Percentiles rank a stretch among this genome's conserved stretches.
Evolutionary conservation across 2,329 filamentous ascomycete genomes (phyloP).

Genomic region (Penicillium sclerotiorum): DNA sequence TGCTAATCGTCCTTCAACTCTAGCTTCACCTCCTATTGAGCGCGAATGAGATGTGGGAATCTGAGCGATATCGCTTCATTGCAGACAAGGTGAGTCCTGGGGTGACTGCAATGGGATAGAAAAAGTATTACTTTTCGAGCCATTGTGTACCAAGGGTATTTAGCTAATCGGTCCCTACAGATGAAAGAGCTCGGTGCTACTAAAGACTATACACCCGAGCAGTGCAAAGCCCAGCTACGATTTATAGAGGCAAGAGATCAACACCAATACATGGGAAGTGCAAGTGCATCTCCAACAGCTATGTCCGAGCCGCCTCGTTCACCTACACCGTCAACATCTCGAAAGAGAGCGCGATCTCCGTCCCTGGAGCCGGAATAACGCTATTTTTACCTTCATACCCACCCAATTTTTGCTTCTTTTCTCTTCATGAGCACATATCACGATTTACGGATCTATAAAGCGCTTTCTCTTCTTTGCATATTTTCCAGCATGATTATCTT

Average conservation of each 20-base stretch:
- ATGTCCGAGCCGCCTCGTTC: constrained; percentile 27
- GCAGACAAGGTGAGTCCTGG: constrained; percentile 39
- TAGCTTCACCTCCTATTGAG: constrained; percentile 40
- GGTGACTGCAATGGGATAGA: neutral
- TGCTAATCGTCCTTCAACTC: constrained; percentile 1
- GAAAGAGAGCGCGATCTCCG: constrained; percentile 12
- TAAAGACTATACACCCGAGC: constrained; percentile 36
- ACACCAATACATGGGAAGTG: constrained; percentile 13
- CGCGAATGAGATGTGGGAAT: constrained; percentile 42
- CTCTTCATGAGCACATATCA: neutral
- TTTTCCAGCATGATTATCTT: neutral
- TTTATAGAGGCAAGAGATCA: constrained; percentile 27
- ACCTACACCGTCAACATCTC: constrained; percentile 9
- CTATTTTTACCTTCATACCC: neutral
- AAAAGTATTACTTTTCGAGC: neutral
- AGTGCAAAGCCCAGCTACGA: constrained; percentile 40
- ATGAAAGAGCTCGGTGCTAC: constrained; percentile 39
- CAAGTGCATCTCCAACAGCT: constrained; percentile 20
- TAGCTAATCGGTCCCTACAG: constrained; percentile 10
- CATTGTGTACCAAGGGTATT: neutral
- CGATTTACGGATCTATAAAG: neutral
- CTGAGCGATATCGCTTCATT: constrained; percentile 42
- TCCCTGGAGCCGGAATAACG: neutral
- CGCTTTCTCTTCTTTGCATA: neutral
- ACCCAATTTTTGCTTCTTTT: neutral